Evolutionary conservation across 2,329 filamentous ascomycete genomes (phyloP).

Genomic region (Colletotrichum filicis): DNA sequence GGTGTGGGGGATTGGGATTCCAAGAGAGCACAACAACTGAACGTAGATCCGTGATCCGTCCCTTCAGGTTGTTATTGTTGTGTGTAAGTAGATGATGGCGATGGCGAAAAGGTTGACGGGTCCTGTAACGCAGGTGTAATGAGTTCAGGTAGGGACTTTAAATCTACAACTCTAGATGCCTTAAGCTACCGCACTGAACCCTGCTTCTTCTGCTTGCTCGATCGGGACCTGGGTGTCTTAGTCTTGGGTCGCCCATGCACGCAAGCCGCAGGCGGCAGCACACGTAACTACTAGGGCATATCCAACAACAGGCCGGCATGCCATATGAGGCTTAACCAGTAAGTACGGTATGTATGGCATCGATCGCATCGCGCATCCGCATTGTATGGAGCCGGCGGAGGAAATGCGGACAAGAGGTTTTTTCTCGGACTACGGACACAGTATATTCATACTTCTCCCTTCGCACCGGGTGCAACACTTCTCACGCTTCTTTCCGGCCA

Average conservation of each 20-base stretch:
- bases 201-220: conserved; percentile 4
- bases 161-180: conserved; percentile 1
- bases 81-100: background rate
- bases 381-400: background rate
- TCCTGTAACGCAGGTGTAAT: background rate
- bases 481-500: too few relatives aligned
- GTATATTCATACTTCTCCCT: background rate
- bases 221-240: background rate
- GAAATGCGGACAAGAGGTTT: background rate
- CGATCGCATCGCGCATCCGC: too few relatives aligned
- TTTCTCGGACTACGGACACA: too few relatives aligned
- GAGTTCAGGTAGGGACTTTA: background rate
- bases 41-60: background rate
- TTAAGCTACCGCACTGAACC: conserved; percentile 9
- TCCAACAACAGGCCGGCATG: background rate
- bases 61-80: background rate
- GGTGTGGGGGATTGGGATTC: background rate
- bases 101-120: background rate
- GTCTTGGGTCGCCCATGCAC: background rate
- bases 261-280: background rate
- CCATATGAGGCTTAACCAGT: background rate
- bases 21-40: background rate
- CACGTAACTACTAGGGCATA: background rate
- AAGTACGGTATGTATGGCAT: too few relatives aligned
- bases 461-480: background rate